Conservation (phyloP, 2,329 filamentous ascomycete species). For the Reticulascus tulasneorum region DNA sequence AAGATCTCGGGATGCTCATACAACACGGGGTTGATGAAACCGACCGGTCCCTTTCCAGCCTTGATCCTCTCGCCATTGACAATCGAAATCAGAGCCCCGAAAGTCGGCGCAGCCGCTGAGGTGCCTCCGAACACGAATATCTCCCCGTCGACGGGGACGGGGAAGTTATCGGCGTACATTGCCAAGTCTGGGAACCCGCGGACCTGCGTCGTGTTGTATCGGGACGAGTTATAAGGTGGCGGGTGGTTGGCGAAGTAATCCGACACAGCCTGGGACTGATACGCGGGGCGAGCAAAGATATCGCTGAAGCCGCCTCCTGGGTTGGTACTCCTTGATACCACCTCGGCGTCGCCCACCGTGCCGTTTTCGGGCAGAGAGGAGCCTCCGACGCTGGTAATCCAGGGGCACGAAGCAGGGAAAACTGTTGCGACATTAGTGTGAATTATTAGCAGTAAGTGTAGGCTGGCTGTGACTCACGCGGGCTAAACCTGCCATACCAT, state of each 20-base stretch:
- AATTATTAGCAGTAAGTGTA: slow-evolving; percentile 16
- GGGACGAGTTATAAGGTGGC: slow-evolving; percentile 35
- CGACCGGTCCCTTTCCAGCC: slow-evolving; percentile 23
- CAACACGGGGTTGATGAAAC: slow-evolving; percentile 14
- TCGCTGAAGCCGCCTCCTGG: slow-evolving; percentile 45
- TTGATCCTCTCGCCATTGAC: slow-evolving; percentile 25
- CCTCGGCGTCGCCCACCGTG: slow-evolving; percentile 34
- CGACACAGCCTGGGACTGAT: slow-evolving; percentile 38
- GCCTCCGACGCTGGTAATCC: slow-evolving; percentile 48
- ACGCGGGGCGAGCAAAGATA: slow-evolving; percentile 41
- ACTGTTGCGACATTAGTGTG: slow-evolving; percentile 36
- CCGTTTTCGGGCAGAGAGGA: slow-evolving; percentile 39
- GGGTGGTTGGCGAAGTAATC: slow-evolving; percentile 35
- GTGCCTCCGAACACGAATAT: slow-evolving; percentile 46
- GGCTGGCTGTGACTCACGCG: too few species aligned
- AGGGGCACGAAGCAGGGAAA: slow-evolving; percentile 43
- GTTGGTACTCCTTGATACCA: neutral
- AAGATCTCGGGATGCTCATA: slow-evolving; percentile 26
- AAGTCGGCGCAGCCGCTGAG: slow-evolving; percentile 29
- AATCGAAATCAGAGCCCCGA: slow-evolving; percentile 28
- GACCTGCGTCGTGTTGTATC: slow-evolving; percentile 39
- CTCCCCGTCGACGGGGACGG: slow-evolving; percentile 37
- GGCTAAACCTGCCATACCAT: too few species aligned
- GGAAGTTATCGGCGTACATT: slow-evolving; percentile 39
- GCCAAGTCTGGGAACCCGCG: slow-evolving; percentile 46